phyloP scores from a whole-genome alignment of 2,329 filamentous ascomycete genomes.

The Aulographum hederae region DNA sequence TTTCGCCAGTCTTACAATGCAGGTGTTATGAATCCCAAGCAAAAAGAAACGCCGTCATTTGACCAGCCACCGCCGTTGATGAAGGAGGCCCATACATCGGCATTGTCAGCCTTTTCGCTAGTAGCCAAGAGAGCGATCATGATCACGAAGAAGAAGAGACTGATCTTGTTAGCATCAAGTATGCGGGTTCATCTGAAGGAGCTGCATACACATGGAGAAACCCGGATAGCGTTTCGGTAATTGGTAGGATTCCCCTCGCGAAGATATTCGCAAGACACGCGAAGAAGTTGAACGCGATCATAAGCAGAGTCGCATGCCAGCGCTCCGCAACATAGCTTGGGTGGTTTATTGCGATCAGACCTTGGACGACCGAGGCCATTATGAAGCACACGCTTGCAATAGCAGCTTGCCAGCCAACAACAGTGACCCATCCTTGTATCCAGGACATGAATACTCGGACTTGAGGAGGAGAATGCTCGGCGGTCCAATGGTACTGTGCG shows the following conservation, averaged over 20 bases:
- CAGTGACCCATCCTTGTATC: not conserved
- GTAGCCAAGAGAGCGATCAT: not conserved
- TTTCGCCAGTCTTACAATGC: too few relatives aligned
- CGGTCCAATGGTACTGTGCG: not conserved
- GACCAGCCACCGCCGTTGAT: not conserved
- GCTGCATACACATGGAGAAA: not conserved
- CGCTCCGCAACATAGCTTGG: not conserved
- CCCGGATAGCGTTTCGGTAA: not conserved
- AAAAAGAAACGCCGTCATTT: not conserved
- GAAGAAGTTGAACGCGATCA: not conserved
- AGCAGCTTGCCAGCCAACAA: not conserved
- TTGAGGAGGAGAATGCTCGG: not conserved
- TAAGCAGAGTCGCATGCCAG: not conserved
- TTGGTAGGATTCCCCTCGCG: not conserved
- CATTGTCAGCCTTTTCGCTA: not conserved
- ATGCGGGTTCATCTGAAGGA: not conserved
- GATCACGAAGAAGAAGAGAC: not conserved
- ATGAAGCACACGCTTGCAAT: not conserved
- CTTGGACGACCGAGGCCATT: not conserved
- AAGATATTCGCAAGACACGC: not conserved
- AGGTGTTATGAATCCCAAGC: not conserved
- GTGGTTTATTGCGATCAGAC: not conserved
- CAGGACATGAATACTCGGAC: not conserved
- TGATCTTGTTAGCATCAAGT: not conserved
- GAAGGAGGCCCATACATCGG: not conserved